Evolutionary conservation across 2,329 filamentous ascomycete genomes (phyloP).

Genomic region (Trichophaea hybrida): DNA sequence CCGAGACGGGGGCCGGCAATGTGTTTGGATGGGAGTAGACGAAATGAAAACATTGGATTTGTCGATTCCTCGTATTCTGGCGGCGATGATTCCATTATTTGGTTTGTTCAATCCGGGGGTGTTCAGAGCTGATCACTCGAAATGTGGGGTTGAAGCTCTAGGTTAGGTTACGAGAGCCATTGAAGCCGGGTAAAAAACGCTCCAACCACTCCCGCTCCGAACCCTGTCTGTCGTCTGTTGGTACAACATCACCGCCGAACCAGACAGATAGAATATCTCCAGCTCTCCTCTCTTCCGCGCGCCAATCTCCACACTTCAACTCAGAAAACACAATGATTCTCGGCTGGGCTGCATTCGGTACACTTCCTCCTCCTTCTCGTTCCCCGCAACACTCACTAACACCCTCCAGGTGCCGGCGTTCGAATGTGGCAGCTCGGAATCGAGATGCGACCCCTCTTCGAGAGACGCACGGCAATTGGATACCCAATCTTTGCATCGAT

Average conservation of each 20-base stretch:
- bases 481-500: constrained; percentile 80
- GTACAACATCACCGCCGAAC: background rate
- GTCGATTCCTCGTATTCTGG: background rate
- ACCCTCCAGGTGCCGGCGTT: constrained; percentile 60
- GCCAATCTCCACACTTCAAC: background rate
- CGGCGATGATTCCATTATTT: background rate
- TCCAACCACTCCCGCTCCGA: background rate
- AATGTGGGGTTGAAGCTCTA: background rate
- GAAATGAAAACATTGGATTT: background rate
- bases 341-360: constrained; percentile 24
- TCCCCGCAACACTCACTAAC: constrained; percentile 3
- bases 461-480: constrained; percentile 67
- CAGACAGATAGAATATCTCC: background rate
- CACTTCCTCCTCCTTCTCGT: background rate
- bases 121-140: background rate
- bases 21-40: background rate
- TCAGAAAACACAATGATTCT: constrained; percentile 5
- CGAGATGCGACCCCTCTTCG: constrained; percentile 93
- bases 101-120: background rate
- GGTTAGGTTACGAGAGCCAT: background rate
- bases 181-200: background rate
- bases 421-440: constrained; percentile 95
- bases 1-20: background rate
- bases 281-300: background rate
- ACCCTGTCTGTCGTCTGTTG: background rate